Evolutionary conservation across 2,329 filamentous ascomycete species (phyloP).

Genomic region (Fusarium burgessii): DNA sequence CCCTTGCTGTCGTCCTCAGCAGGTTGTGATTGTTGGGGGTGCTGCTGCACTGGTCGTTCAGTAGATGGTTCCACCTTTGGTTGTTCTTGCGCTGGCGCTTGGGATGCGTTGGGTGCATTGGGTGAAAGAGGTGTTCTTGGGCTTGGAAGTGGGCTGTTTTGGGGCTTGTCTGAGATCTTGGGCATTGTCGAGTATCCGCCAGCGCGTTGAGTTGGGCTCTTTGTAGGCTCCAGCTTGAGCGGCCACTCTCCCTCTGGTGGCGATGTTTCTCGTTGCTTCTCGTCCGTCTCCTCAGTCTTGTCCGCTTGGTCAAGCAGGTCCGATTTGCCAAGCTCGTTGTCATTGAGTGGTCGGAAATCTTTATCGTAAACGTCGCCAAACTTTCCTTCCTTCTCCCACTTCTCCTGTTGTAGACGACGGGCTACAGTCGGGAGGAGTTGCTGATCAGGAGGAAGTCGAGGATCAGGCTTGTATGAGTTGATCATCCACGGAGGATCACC

Average conservation of each 20-base stretch:
- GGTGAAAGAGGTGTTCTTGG: constrained; percentile 59
- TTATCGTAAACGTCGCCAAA: constrained; percentile 88
- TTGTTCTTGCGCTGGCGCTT: constrained; percentile 42
- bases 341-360: constrained; percentile 85
- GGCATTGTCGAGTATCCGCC: constrained; percentile 73
- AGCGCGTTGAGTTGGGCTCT: constrained; percentile 60
- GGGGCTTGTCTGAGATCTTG: constrained; percentile 60
- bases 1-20: constrained; percentile 54
- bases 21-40: constrained; percentile 17
- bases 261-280: constrained; percentile 31
- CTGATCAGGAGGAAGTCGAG: constrained; percentile 91
- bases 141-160: constrained; percentile 56
- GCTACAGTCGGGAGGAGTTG: constrained; percentile 96
- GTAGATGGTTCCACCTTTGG: constrained; percentile 28
- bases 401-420: constrained; percentile 89
- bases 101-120: constrained; percentile 50
- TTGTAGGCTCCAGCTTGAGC: constrained; percentile 60
- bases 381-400: constrained; percentile 93
- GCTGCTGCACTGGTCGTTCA: constrained; percentile 28
- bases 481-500: constrained; percentile 97
- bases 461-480: constrained; percentile 95
- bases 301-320: constrained; percentile 60
- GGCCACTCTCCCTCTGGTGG: constrained; percentile 67
- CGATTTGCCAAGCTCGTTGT: constrained; percentile 65
- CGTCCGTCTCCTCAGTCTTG: constrained; percentile 38